A percentile compares a stretch with the other conserved stretches of the same genome.
These are phyloP conservation scores for Sutorius australiensis DNA, from an alignment of 768 basidiomycete genomes.

Conservation along the genomic window DNA sequence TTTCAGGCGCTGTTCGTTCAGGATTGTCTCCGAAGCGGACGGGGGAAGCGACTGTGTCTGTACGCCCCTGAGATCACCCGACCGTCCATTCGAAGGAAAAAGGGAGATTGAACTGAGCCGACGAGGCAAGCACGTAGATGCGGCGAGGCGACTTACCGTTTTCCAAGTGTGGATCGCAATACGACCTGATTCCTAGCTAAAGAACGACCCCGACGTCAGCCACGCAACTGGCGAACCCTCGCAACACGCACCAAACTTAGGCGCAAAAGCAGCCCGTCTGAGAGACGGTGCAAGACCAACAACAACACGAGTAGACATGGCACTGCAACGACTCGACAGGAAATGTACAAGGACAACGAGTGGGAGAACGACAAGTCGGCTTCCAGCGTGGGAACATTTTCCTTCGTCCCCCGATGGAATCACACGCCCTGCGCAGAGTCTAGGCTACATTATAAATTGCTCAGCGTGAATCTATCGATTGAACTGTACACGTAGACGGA, in stretches of 20 bases:
- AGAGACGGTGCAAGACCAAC: slow-evolving; percentile 58
- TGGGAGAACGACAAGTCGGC: neutral
- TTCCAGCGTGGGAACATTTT: slow-evolving; percentile 19
- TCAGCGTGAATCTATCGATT: slow-evolving; percentile 1
- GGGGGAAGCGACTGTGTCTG: slow-evolving; percentile 66
- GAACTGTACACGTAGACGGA: neutral
- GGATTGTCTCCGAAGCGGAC: slow-evolving; percentile 53
- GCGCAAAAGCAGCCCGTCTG: slow-evolving; percentile 44
- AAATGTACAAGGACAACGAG: neutral
- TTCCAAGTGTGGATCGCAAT: slow-evolving; percentile 30
- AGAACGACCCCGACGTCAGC: neutral
- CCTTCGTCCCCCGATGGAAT: slow-evolving; percentile 2
- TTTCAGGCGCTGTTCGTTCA: slow-evolving; percentile 82
- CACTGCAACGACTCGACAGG: slow-evolving; percentile 7
- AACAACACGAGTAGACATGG: slow-evolving; percentile 47
- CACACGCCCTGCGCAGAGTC: slow-evolving; percentile 2
- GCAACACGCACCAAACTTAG: slow-evolving; percentile 26
- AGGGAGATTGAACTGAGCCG: neutral
- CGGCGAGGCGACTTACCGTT: slow-evolving; percentile 33
- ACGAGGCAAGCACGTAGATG: neutral
- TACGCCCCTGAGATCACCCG: slow-evolving; percentile 38
- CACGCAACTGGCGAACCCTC: neutral
- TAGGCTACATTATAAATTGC: neutral
- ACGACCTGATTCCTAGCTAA: slow-evolving; percentile 43
- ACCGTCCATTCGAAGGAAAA: neutral